Evolutionary conservation across 352 stramenopile genomes (phyloP), one percentile per base, ranked within the genome.

Genomic region (Pythium dissimile): DNA sequence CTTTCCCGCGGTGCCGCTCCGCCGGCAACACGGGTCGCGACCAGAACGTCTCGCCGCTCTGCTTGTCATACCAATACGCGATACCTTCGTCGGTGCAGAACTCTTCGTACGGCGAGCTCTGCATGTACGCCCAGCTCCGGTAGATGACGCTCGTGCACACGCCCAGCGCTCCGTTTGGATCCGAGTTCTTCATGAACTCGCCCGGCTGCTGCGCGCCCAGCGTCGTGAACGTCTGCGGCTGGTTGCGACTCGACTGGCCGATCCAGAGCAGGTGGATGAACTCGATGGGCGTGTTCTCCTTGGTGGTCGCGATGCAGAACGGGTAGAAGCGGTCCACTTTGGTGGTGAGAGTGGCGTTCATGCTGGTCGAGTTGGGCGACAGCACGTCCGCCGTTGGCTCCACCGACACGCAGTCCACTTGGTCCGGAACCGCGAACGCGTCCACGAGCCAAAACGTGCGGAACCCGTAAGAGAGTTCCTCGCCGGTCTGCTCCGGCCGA

Each of bases 251-350:
- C 47, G 81, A 92, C 49, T 91, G 83, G 8, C 87, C 86, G 39
- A 94, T 84, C 61, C 91, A 92, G 0, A 98, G 76, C 35, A 98
- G 59, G 59, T 98, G 88, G 43, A 97, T 96, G 50, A 92, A 96
- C 77, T 98, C 92, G 10, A 97, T 79, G 6, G 88, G 92, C 6
- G 89, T 96, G 66, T 97, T 97, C 54, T 90, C 83, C 20, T 89
- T 77, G 10, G 89, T 97, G 13, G 89, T 96, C 11, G 92, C 77
- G 46, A 97, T 77, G 54, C 91, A 97, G 53, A 98, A 98, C 20
- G 90, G 91, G 57, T 98, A 98, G 10, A 72, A 86, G 1, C 77
- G 74, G 50, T 97, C 91, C 3, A 85, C 89, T 13, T 82, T 79
- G 5, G 91, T 97, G 13, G 88, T 97, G 32, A 89, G 59, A 1